These are phyloP conservation scores for Phoenix dactylifera DNA, from an alignment of 176 grass and related monocot species.

Conservation along the genomic window DNA sequence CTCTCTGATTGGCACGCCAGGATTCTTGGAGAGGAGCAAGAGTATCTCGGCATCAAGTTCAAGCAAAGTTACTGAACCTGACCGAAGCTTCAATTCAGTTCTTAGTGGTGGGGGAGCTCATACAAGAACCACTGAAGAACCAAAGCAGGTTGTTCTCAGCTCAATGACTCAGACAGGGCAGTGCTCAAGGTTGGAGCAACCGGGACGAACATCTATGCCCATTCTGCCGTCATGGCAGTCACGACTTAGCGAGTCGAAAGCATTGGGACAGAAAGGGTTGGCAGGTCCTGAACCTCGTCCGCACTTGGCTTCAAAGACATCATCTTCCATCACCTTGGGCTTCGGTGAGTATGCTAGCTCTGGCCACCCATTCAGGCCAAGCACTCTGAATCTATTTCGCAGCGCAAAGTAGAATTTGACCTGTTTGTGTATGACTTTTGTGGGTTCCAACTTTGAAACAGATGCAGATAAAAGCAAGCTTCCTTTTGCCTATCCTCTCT, in stretches of 20 bases:
- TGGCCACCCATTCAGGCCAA: background rate
- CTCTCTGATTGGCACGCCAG: conserved; percentile 21
- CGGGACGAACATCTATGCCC: background rate
- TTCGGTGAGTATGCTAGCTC: conserved; percentile 1
- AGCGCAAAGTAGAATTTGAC: background rate
- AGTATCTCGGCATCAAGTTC: background rate
- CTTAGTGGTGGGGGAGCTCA: background rate
- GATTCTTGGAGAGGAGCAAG: conserved; percentile 35
- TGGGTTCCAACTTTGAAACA: too few species aligned
- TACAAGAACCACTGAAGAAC: background rate
- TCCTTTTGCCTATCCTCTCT: too few species aligned
- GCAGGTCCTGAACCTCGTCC: too few species aligned
- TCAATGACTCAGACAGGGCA: background rate
- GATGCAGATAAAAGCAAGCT: too few species aligned
- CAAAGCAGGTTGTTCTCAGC: background rate
- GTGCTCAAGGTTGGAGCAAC: background rate
- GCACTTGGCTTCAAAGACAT: background rate
- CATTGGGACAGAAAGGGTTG: too few species aligned
- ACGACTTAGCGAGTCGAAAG: background rate
- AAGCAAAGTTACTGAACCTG: background rate
- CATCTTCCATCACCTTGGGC: background rate
- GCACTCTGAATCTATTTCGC: background rate
- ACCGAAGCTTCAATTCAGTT: background rate
- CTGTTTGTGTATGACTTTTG: background rate
- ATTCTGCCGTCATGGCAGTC: background rate